Conservation (phyloP, 192 early-diverging fungal species). For the Entrophospora sp. region DNA sequence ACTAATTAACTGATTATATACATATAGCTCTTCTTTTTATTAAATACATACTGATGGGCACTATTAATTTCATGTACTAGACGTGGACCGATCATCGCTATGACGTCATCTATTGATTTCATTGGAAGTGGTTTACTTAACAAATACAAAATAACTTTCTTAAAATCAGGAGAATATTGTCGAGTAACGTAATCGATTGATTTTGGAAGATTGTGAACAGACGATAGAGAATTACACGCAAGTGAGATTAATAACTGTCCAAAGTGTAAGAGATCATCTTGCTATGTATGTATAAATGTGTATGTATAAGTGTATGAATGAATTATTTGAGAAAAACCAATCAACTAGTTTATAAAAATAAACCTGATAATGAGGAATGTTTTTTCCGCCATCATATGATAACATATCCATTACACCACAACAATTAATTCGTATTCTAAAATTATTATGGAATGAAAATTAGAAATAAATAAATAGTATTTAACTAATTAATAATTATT, state of each 20-base stretch:
- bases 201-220: constrained; percentile 62
- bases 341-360: neutral
- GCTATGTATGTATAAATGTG: no score
- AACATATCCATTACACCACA: constrained; percentile 67
- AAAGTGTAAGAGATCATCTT: constrained; percentile 77
- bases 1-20: no score
- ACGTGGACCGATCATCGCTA: constrained; percentile 66
- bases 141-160: constrained; percentile 72
- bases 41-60: constrained; percentile 47
- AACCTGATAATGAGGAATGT: constrained; percentile 51
- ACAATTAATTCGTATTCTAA: constrained; percentile 63
- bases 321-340: no score
- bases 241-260: constrained; percentile 72
- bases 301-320: no score
- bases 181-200: constrained; percentile 71
- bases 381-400: constrained; percentile 61
- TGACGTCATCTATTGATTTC: constrained; percentile 72
- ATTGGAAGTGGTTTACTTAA: constrained; percentile 62
- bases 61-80: constrained; percentile 72
- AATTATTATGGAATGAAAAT: no score
- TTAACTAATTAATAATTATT: no score
- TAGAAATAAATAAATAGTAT: no score
- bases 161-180: constrained; percentile 70
- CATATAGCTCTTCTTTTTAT: no score
- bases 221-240: constrained; percentile 61